Evolutionary conservation across 352 stramenopile species (phyloP).

Genomic region (Blastocystis sp.): DNA sequence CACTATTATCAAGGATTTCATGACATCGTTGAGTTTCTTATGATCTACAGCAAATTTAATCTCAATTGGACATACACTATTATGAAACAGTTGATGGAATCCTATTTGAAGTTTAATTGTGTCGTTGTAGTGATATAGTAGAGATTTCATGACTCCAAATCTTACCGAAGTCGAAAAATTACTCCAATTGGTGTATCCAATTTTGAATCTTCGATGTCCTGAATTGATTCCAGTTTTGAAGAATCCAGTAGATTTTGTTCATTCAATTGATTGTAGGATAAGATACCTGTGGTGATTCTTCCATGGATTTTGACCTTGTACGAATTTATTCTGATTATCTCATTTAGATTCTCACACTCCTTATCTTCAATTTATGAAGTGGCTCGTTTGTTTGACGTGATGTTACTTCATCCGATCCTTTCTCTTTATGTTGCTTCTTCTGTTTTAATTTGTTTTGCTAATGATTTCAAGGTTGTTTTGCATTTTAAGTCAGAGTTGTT

Average conservation of each 20-base stretch:
- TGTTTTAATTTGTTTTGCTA: neutral
- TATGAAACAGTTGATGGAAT: constrained; percentile 8
- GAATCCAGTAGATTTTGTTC: neutral
- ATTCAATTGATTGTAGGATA: neutral
- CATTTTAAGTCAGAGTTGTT: constrained; percentile 4
- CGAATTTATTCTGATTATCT: neutral
- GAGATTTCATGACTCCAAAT: constrained; percentile 31
- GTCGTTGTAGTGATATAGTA: neutral
- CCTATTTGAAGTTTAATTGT: neutral
- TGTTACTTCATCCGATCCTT: constrained; percentile 48
- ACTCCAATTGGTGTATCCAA: constrained; percentile 1
- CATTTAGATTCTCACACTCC: constrained; percentile 14
- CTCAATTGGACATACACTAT: constrained; percentile 49
- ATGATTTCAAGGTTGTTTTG: neutral
- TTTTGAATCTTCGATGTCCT: neutral
- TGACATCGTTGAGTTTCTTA: constrained; percentile 46
- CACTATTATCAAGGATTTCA: constrained; percentile 56
- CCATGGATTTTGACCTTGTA: constrained; percentile 47
- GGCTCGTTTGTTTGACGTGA: constrained; percentile 36
- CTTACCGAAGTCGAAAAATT: constrained; percentile 16
- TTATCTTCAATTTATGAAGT: neutral
- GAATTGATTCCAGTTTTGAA: constrained; percentile 43
- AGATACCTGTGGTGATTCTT: constrained; percentile 35
- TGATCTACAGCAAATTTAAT: constrained; percentile 30
- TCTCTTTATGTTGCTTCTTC: constrained; percentile 17